Percentiles rank a stretch among this genome's conserved stretches.
Evolutionary conservation across 805 yeast genomes (phyloP).

Genomic region (Wickerhamiella cacticola): DNA sequence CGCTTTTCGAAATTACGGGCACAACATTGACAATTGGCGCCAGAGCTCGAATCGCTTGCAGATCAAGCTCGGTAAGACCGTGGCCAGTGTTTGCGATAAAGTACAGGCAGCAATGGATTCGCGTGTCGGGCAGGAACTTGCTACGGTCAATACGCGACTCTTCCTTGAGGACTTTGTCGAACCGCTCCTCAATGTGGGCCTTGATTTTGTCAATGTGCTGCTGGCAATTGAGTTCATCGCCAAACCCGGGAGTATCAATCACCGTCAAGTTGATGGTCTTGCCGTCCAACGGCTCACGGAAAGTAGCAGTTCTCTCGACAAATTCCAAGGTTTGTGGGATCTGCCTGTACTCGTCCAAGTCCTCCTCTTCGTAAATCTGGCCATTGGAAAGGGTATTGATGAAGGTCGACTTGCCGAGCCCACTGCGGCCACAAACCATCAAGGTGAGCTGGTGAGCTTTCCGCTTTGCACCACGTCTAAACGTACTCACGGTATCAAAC

Average conservation of each 20-base stretch:
- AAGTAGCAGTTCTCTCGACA: slow-evolving; percentile 25
- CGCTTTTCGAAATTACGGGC: slow-evolving; percentile 74
- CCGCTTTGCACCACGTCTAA: slow-evolving; percentile 4
- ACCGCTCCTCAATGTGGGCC: slow-evolving; percentile 53
- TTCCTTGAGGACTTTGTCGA: slow-evolving; percentile 60
- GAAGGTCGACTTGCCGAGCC: slow-evolving; percentile 66
- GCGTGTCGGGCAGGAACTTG: slow-evolving; percentile 61
- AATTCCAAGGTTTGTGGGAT: slow-evolving; percentile 2
- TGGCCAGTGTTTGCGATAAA: slow-evolving; percentile 49
- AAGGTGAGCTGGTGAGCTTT: slow-evolving; percentile 35
- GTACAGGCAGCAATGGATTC: slow-evolving; percentile 72
- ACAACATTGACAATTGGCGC: slow-evolving; percentile 67
- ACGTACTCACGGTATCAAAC: slow-evolving; percentile 5
- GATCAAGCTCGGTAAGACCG: slow-evolving; percentile 55
- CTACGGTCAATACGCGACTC: slow-evolving; percentile 80
- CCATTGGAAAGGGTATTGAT: slow-evolving; percentile 51
- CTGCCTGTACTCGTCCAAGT: neutral
- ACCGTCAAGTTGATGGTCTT: slow-evolving; percentile 43
- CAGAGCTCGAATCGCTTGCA: slow-evolving; percentile 54
- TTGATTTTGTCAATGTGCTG: slow-evolving; percentile 36
- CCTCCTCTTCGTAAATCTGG: slow-evolving; percentile 12
- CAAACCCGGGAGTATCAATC: slow-evolving; percentile 66
- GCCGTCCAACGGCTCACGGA: slow-evolving; percentile 46
- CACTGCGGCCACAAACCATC: slow-evolving; percentile 62
- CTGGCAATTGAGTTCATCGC: slow-evolving; percentile 57